Evolutionary conservation across 768 basidiomycete species (phyloP).

Genomic region (Galerina marginata): DNA sequence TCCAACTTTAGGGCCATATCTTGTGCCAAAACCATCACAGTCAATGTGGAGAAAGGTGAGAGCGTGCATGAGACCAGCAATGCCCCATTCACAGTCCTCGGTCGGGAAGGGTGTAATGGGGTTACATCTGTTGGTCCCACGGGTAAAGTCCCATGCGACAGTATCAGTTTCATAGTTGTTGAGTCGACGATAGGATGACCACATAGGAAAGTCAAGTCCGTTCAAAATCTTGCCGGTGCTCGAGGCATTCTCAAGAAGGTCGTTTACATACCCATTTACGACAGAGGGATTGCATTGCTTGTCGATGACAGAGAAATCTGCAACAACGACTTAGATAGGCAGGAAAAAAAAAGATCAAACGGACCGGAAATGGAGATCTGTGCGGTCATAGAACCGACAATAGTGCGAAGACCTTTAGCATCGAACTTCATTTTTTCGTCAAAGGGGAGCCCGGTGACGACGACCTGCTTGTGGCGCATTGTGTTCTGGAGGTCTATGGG

Average conservation of each 20-base stretch:
- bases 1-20: not conserved
- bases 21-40: not conserved
- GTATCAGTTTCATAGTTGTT: not conserved
- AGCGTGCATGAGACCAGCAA: not conserved
- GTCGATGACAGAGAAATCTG: too few species aligned
- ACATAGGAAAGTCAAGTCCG: not conserved
- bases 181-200: too few species aligned
- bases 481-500: not conserved
- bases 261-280: not conserved
- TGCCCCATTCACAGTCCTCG: not conserved
- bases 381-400: not conserved
- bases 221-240: not conserved
- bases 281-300: not conserved
- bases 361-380: constrained; percentile 14
- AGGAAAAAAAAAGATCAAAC: not conserved
- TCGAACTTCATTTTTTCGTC: constrained; percentile 7
- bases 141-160: not conserved
- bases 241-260: not conserved
- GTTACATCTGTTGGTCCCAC: not conserved
- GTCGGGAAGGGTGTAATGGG: not conserved
- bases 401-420: constrained; percentile 1
- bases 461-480: constrained; percentile 8
- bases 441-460: constrained; percentile 7
- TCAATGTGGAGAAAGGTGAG: not conserved
- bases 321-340: too few species aligned